Conservation (phyloP, 2,329 filamentous ascomycete species). For the Cordyceps farinosa region DNA sequence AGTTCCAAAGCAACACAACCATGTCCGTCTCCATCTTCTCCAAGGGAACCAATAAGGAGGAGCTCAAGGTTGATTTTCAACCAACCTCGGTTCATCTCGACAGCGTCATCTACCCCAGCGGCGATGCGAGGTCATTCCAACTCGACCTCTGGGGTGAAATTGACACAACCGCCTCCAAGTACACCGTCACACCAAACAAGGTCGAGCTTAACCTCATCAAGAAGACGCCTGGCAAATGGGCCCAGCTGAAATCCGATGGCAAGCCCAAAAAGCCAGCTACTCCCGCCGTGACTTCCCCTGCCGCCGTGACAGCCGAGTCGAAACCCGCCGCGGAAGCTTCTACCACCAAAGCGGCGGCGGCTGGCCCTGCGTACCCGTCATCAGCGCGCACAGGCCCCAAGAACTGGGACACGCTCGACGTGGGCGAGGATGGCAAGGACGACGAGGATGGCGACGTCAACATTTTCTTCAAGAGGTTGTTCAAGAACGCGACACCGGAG, state of each 20-base stretch:
- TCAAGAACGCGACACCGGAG: conserved; percentile 71
- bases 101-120: conserved; percentile 35
- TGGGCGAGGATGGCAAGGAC: conserved; percentile 43
- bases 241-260: conserved; percentile 27
- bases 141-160: conserved; percentile 64
- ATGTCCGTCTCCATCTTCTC: conserved; percentile 42
- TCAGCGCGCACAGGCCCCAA: conserved; percentile 81
- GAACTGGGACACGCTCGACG: conserved; percentile 80
- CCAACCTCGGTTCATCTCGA: conserved; percentile 28
- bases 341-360: background rate
- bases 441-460: conserved; percentile 65
- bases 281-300: background rate
- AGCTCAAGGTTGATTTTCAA: conserved; percentile 36
- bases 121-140: conserved; percentile 60
- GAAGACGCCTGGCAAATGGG: conserved; percentile 65
- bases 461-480: conserved; percentile 86
- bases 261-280: conserved; percentile 15
- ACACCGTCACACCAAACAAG: conserved; percentile 69
- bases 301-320: conserved; percentile 6
- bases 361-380: conserved; percentile 69
- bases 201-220: conserved; percentile 75
- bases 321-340: background rate
- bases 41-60: conserved; percentile 40
- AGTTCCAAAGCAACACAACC: conserved; percentile 34
- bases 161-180: conserved; percentile 56